phyloP scores from a whole-genome alignment of 2,329 filamentous ascomycete genomes.

The Fusarium paranaense region DNA sequence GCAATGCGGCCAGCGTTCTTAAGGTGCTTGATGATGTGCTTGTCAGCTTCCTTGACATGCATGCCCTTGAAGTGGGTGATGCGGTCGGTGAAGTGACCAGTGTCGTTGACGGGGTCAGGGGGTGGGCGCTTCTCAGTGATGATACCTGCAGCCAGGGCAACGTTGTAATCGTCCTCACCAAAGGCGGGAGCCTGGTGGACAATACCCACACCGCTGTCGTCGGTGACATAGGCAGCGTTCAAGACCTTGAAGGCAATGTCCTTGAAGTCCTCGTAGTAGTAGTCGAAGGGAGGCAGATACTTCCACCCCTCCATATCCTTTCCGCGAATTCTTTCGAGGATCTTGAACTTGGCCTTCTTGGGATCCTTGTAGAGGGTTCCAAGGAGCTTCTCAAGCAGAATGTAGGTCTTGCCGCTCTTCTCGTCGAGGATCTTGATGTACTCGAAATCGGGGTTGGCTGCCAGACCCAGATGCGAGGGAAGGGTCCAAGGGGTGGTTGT shows the following conservation, averaged over 20 bases:
- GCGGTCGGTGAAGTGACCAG: slow-evolving; percentile 80
- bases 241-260: slow-evolving; percentile 85
- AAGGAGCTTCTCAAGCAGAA: slow-evolving; percentile 85
- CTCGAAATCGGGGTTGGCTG: slow-evolving; percentile 84
- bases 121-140: slow-evolving; percentile 81
- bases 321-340: slow-evolving; percentile 83
- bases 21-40: slow-evolving; percentile 90
- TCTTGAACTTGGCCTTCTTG: slow-evolving; percentile 93
- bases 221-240: slow-evolving; percentile 87
- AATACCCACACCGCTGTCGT: slow-evolving; percentile 91
- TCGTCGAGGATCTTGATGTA: slow-evolving; percentile 90
- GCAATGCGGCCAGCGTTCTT: slow-evolving; percentile 82
- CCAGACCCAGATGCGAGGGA: slow-evolving; percentile 82
- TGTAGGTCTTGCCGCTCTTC: slow-evolving; percentile 83
- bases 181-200: slow-evolving; percentile 95
- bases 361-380: slow-evolving; percentile 91
- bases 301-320: slow-evolving; percentile 89
- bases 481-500: slow-evolving; percentile 91
- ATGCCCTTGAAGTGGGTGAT: slow-evolving; percentile 85
- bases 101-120: slow-evolving; percentile 92
- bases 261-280: slow-evolving; percentile 91
- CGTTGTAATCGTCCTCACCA: slow-evolving; percentile 95
- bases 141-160: slow-evolving; percentile 80
- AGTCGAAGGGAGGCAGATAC: slow-evolving; percentile 90
- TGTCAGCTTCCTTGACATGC: slow-evolving; percentile 93